These are phyloP conservation scores for Phialophora tarda DNA, from an alignment of 2,329 filamentous ascomycete species.

Conservation along the genomic window DNA sequence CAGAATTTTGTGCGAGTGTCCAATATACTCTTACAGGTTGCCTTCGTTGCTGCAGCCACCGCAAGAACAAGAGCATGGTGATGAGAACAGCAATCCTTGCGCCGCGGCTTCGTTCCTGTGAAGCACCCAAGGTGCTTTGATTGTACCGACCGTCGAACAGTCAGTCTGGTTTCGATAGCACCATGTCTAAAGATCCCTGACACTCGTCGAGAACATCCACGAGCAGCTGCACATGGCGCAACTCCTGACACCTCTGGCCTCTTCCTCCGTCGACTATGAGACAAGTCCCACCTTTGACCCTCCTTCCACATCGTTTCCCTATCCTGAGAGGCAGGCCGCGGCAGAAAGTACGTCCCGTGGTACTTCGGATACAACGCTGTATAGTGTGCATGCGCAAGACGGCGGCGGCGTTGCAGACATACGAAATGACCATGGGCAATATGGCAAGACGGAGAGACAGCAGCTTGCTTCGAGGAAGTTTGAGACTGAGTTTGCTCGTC, in stretches of 20 bases:
- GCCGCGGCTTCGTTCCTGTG: neutral
- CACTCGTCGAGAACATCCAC: neutral
- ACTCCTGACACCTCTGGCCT: conserved; percentile 23
- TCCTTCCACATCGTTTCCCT: conserved; percentile 26
- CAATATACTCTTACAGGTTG: neutral
- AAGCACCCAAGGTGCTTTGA: neutral
- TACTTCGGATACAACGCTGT: conserved; percentile 21
- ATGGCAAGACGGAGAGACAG: conserved; percentile 17
- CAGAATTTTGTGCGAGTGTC: neutral
- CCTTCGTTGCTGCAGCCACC: neutral
- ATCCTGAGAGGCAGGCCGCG: conserved; percentile 3
- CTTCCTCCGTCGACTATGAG: conserved; percentile 24
- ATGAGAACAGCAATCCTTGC: neutral
- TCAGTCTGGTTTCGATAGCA: neutral
- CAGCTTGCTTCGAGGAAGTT: conserved; percentile 25
- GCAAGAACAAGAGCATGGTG: neutral
- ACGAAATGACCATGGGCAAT: neutral
- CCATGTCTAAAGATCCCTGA: neutral
- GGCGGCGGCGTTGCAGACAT: neutral
- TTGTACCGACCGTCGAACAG: neutral
- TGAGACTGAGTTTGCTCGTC: conserved; percentile 28
- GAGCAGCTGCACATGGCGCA: conserved; percentile 26
- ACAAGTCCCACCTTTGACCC: conserved; percentile 20
- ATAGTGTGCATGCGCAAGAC: conserved; percentile 12
- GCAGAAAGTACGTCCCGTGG: neutral